These are phyloP conservation scores for Ilyonectria destructans DNA, from an alignment of 2,329 filamentous ascomycete genomes.

Conservation along the genomic window DNA sequence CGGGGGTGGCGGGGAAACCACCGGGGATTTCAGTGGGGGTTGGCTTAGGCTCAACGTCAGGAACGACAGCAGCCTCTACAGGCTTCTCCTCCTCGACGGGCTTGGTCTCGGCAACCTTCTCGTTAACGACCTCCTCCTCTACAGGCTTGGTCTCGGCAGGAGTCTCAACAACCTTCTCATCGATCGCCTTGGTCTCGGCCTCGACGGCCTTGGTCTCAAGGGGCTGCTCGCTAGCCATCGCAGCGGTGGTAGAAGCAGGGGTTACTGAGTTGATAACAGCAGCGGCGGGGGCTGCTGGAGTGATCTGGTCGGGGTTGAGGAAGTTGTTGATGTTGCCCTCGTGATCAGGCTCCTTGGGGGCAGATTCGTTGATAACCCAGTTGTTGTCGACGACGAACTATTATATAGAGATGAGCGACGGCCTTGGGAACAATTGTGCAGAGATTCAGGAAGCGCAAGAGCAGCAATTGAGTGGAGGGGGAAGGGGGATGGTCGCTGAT, in stretches of 20 bases:
- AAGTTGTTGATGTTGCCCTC: conserved; percentile 95
- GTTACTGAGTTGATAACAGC: conserved; percentile 77
- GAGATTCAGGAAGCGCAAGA: conserved; percentile 29
- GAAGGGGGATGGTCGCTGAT: conserved; percentile 15
- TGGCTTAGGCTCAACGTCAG: conserved; percentile 29
- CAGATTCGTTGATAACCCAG: conserved; percentile 88
- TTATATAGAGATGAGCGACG: conserved; percentile 46
- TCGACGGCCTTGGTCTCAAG: conserved; percentile 60
- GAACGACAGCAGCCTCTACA: conserved; percentile 33
- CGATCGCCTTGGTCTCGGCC: conserved; percentile 3
- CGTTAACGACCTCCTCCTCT: conserved; percentile 30
- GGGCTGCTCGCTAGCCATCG: conserved; percentile 69
- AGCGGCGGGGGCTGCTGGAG: conserved; percentile 61
- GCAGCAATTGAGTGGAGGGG: conserved; percentile 35
- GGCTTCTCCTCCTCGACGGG: conserved; percentile 16
- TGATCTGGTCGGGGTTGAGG: conserved; percentile 81
- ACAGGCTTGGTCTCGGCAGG: conserved; percentile 32
- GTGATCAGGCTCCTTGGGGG: conserved; percentile 86
- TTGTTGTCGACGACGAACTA: conserved; percentile 96
- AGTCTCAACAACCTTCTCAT: conserved; percentile 10
- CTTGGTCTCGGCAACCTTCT: conserved; percentile 54
- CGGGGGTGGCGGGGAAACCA: conserved; percentile 78
- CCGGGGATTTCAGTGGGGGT: conserved; percentile 60
- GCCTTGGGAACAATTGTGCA: conserved; percentile 25
- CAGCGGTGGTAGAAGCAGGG: conserved; percentile 80